Conservation (phyloP, 2,329 filamentous ascomycete genomes). For the Trichoderma lentiforme region DNA sequence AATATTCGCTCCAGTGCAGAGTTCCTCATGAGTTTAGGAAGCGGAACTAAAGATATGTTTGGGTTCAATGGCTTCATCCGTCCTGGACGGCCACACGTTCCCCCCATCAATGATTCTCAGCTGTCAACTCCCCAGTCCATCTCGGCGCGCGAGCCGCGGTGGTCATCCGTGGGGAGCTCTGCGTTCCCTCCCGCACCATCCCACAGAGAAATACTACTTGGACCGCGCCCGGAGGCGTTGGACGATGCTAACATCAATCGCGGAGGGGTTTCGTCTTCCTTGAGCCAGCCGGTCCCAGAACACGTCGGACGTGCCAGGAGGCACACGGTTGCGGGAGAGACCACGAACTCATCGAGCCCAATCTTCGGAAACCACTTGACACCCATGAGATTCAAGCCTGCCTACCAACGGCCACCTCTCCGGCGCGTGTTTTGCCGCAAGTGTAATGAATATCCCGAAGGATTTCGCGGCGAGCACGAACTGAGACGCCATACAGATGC, state of each 20-base stretch:
- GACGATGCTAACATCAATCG: constrained; percentile 20
- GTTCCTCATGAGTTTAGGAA: constrained; percentile 49
- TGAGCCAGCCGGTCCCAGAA: constrained; percentile 15
- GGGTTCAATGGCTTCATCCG: constrained; percentile 35
- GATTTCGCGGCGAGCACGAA: constrained; percentile 89
- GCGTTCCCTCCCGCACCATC: not conserved
- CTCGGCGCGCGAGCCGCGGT: constrained; percentile 7
- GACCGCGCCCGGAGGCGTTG: not conserved
- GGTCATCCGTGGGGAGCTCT: constrained; percentile 10
- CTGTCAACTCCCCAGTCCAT: not conserved
- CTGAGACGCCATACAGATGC: constrained; percentile 64
- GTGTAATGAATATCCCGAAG: constrained; percentile 78
- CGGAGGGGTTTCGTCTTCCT: not conserved
- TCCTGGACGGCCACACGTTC: constrained; percentile 8
- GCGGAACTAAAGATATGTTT: constrained; percentile 37
- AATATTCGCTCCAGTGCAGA: constrained; percentile 47
- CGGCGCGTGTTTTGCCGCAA: constrained; percentile 72
- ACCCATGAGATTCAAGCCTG: constrained; percentile 34
- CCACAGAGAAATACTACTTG: constrained; percentile 5
- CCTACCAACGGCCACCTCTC: constrained; percentile 56
- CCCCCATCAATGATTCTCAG: not conserved
- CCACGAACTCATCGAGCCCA: constrained; percentile 39
- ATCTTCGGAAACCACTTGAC: constrained; percentile 43
- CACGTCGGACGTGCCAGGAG: constrained; percentile 30
- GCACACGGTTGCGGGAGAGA: constrained; percentile 47